Evolutionary conservation across 768 basidiomycete genomes (phyloP), one percentile per base, ranked within the genome.

Genomic region (Hirschioporus abietinus): DNA sequence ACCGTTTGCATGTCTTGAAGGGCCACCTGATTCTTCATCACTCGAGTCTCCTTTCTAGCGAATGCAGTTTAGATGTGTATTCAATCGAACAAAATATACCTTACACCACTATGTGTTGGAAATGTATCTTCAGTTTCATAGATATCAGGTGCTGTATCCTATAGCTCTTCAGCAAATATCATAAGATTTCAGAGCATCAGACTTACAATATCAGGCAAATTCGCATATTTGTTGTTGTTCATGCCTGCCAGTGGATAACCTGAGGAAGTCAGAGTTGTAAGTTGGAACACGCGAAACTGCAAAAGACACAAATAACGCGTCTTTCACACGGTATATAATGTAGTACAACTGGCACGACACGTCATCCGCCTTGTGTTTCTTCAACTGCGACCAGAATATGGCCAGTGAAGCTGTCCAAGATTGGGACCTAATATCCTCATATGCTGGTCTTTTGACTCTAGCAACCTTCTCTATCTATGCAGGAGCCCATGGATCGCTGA

Each of bases 111-210:
- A 63, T 83, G 80, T 30, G 83, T 74, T 18, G 82, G 88, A 72
- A 88, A 83, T 18, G 86, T 81, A 70, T 96, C 95, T 60, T 92
- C 90, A 0, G 95, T 96, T 74, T 96, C 95, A 73, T 96, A 96
- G 59, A 96, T 86, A 75, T 96, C 95, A 57, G 86, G 93, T 1
- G 92, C 93, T 15, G 91, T 92, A 77, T 95, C 94, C 94, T 96
- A 72, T 58, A 35, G 65, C 10, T 66, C 60, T 60, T 65, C 42
- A 12, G 23, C 34, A 20, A 18, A 24, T 7, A 24, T 17, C 25
- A 7, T 7, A 35, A 1, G 27, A 35, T 24, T 35, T 30, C 17
- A 42, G n/a, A 20, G 27, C 24, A 35, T 60, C 58, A 25, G 34
- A 82, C 90, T 66, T 71, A 95, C 95, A 66, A 96, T 96, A 74